Percentiles rank a stretch among this genome's conserved stretches.
Conservation (phyloP, 176 grass and related monocot species). For the Carex scoparia region DNA sequence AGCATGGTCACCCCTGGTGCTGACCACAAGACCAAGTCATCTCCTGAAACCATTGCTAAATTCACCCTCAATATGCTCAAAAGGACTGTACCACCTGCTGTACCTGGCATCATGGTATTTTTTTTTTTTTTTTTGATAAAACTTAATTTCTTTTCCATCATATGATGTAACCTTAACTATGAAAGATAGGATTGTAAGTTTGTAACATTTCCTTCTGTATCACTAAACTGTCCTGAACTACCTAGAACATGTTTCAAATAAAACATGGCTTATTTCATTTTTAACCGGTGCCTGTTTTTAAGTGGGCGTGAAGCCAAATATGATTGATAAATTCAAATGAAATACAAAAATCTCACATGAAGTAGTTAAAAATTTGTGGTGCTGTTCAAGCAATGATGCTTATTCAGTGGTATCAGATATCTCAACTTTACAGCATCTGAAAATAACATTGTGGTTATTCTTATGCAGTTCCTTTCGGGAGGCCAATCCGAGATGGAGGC, state of each 20-base stretch:
- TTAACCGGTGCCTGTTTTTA: background rate
- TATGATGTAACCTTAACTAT: background rate
- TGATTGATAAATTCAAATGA: background rate
- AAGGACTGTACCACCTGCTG: slow-evolving; percentile 81
- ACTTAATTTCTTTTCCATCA: background rate
- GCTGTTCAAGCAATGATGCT: background rate
- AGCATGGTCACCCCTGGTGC: slow-evolving; percentile 99
- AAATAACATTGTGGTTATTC: background rate
- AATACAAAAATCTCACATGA: background rate
- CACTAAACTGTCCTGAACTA: background rate
- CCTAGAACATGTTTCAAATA: background rate
- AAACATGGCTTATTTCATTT: background rate
- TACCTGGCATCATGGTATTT: slow-evolving; percentile 96
- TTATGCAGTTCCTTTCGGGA: slow-evolving; percentile 81
- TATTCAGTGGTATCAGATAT: background rate
- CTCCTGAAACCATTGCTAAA: slow-evolving; percentile 79
- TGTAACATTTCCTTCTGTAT: background rate
- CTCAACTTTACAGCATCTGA: background rate
- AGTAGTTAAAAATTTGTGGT: no score
- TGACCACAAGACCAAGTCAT: slow-evolving; percentile 83
- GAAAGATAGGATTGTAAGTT: background rate
- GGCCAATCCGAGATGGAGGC: slow-evolving; percentile 88
- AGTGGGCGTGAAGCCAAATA: background rate
- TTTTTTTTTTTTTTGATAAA: background rate
- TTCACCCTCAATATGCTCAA: slow-evolving; percentile 73